Evolutionary conservation across 2,329 filamentous ascomycete genomes (phyloP).

Genomic region (Keithomyces neogunnii): DNA sequence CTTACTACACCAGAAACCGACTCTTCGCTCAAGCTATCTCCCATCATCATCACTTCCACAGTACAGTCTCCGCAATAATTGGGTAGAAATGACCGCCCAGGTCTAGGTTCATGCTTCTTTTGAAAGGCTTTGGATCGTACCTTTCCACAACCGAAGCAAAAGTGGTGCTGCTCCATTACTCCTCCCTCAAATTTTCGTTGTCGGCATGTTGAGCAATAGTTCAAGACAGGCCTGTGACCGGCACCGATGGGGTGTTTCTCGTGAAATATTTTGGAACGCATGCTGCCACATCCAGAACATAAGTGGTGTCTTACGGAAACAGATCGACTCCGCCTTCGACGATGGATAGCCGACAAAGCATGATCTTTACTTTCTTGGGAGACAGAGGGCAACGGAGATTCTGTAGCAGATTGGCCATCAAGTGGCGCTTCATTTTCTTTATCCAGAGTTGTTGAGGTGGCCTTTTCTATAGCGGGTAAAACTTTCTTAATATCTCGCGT

Average conservation of each 20-base stretch:
- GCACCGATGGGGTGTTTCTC: slow-evolving; percentile 20
- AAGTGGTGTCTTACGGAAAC: slow-evolving; percentile 19
- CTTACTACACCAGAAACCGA: slow-evolving; percentile 19
- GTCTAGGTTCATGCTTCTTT: slow-evolving; percentile 8
- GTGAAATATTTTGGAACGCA: slow-evolving; percentile 27
- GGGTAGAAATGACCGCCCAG: slow-evolving; percentile 18
- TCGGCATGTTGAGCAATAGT: slow-evolving; percentile 27
- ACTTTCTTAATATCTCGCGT: neutral
- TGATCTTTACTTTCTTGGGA: neutral
- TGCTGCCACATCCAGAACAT: slow-evolving; percentile 27
- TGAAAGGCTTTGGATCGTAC: slow-evolving; percentile 18
- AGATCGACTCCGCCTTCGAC: slow-evolving; percentile 13
- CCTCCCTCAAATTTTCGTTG: slow-evolving; percentile 15
- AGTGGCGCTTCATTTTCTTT: slow-evolving; percentile 3
- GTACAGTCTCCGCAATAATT: slow-evolving; percentile 25
- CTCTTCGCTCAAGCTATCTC: slow-evolving; percentile 13
- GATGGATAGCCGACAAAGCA: neutral
- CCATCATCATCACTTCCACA: slow-evolving; percentile 14
- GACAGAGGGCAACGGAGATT: neutral
- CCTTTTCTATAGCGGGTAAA: neutral
- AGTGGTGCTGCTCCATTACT: slow-evolving; percentile 21
- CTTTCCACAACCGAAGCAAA: slow-evolving; percentile 29
- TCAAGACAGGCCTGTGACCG: slow-evolving; percentile 17
- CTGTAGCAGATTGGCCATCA: neutral
- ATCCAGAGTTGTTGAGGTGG: neutral